These are phyloP conservation scores for Helotiales sp. DNA, from an alignment of 2,329 filamentous ascomycete genomes.

Conservation along the genomic window DNA sequence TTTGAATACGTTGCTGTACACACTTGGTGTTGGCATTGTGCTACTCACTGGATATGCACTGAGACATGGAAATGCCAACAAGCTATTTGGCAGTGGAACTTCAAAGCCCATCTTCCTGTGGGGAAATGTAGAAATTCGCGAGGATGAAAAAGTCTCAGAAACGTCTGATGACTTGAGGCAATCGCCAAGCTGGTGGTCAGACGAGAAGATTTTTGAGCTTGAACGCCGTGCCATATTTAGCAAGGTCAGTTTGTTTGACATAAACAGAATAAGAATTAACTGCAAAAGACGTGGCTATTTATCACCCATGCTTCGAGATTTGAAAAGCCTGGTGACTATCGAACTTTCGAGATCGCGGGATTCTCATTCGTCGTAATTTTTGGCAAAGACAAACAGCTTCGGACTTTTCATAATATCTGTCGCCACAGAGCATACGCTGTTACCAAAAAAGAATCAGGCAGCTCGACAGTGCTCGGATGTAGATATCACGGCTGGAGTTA, in stretches of 20 bases:
- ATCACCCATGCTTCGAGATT: slow-evolving; percentile 37
- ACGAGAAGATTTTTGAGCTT: slow-evolving; percentile 34
- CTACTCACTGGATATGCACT: slow-evolving; percentile 6
- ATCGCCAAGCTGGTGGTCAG: slow-evolving; percentile 31
- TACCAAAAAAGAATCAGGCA: slow-evolving; percentile 39
- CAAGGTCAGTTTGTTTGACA: slow-evolving; percentile 30
- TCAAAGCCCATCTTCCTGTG: background rate
- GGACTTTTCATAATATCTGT: slow-evolving; percentile 41
- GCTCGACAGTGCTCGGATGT: slow-evolving; percentile 39
- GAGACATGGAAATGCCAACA: background rate
- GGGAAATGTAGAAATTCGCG: background rate
- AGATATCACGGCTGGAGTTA: slow-evolving; percentile 43
- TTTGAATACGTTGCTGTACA: slow-evolving; percentile 4
- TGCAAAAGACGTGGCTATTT: slow-evolving; percentile 36
- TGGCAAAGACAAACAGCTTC: slow-evolving; percentile 37
- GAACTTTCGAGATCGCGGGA: slow-evolving; percentile 37
- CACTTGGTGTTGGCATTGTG: slow-evolving; percentile 7
- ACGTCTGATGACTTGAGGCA: background rate
- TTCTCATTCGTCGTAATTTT: slow-evolving; percentile 40
- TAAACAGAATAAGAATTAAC: slow-evolving; percentile 1
- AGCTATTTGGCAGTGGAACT: background rate
- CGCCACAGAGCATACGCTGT: slow-evolving; percentile 41
- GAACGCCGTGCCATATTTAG: slow-evolving; percentile 40
- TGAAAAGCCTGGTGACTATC: slow-evolving; percentile 40
- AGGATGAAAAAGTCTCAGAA: background rate